Percentiles rank a stretch among this genome's conserved stretches.
These are phyloP conservation scores for Paraphysoderma sedebokerense DNA, from an alignment of 371 early-diverging fungal genomes.

Conservation along the genomic window DNA sequence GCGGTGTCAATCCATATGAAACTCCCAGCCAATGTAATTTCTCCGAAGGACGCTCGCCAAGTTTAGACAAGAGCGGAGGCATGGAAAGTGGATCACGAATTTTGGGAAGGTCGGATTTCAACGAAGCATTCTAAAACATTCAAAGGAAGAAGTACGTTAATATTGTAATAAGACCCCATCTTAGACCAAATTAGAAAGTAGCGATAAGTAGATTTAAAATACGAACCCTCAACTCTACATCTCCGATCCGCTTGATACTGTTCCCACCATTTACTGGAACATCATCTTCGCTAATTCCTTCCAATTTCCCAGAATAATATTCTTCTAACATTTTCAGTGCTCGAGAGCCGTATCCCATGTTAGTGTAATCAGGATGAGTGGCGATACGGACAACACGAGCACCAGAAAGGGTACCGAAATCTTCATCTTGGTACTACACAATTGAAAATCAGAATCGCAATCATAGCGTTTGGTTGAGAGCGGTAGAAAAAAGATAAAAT, in stretches of 20 bases:
- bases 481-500: not conserved
- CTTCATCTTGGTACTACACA: conserved; percentile 84
- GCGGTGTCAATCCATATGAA: conserved; percentile 82
- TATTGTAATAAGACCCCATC: not conserved
- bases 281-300: conserved; percentile 46
- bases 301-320: conserved; percentile 69
- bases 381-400: conserved; percentile 99
- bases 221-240: too few relatives aligned
- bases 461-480: not conserved
- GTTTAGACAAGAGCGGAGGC: conserved; percentile 73
- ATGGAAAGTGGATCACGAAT: conserved; percentile 72
- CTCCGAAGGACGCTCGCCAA: conserved; percentile 58
- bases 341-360: conserved; percentile 94
- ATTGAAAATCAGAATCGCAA: not conserved
- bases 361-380: conserved; percentile 91
- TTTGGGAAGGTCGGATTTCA: conserved; percentile 56
- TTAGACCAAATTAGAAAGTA: not conserved
- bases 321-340: conserved; percentile 70
- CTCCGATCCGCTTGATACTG: not conserved
- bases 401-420: conserved; percentile 85
- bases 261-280: not conserved
- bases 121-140: conserved; percentile 4
- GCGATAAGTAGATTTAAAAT: too few relatives aligned
- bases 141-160: too few relatives aligned
- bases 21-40: conserved; percentile 93